Evolutionary conservation across 345 rosid species (phyloP).

Genomic region (Nasturtium officinale): DNA sequence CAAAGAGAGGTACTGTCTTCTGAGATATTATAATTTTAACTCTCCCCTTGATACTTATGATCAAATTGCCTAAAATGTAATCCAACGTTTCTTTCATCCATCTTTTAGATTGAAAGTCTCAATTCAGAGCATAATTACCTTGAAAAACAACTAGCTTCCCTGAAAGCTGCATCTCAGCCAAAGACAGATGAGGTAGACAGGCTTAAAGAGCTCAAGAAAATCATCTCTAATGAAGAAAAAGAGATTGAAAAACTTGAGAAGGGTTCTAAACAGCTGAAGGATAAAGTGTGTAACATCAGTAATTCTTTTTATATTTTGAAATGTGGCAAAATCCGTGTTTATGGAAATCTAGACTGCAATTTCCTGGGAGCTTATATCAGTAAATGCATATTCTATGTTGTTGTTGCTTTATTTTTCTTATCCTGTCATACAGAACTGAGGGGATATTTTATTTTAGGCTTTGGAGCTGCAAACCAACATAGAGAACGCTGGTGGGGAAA

Average conservation of each 20-base stretch:
- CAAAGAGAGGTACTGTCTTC: slow-evolving; percentile 68
- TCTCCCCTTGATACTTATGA: slow-evolving; percentile 18
- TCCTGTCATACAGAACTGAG: slow-evolving; percentile 14
- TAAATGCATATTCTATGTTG: slow-evolving; percentile 11
- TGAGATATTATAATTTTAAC: background rate
- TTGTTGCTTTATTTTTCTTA: slow-evolving; percentile 14
- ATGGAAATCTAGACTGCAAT: slow-evolving; percentile 5
- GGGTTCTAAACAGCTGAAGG: slow-evolving; percentile 80
- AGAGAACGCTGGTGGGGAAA: slow-evolving; percentile 92
- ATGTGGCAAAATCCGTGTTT: slow-evolving; percentile 5
- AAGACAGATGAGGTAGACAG: slow-evolving; percentile 70
- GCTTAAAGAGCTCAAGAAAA: slow-evolving; percentile 65
- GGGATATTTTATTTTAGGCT: slow-evolving; percentile 54
- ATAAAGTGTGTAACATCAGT: slow-evolving; percentile 53
- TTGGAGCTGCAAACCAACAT: slow-evolving; percentile 75
- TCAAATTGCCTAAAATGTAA: slow-evolving; percentile 20
- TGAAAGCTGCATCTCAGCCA: slow-evolving; percentile 82
- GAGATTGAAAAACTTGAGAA: slow-evolving; percentile 66
- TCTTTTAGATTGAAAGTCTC: slow-evolving; percentile 74
- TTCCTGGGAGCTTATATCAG: slow-evolving; percentile 2
- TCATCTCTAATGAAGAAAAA: slow-evolving; percentile 62
- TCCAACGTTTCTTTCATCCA: slow-evolving; percentile 13
- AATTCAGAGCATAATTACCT: slow-evolving; percentile 69
- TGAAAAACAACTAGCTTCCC: slow-evolving; percentile 72
- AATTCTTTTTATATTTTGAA: background rate